Conservation (phyloP, 306 rosid species). For the apple (Malus domestica) region DNA sequence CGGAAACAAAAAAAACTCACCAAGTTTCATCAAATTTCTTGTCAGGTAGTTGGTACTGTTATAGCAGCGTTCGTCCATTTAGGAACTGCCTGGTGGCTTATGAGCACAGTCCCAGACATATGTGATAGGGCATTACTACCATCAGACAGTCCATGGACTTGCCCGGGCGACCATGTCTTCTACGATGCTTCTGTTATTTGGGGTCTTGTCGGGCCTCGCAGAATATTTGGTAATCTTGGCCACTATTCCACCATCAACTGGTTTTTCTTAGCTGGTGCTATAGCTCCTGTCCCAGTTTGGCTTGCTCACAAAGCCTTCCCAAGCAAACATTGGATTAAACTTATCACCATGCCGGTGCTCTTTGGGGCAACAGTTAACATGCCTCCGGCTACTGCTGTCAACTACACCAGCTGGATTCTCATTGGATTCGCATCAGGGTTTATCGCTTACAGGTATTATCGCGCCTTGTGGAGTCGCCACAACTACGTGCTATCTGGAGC, state of each 20-base stretch:
- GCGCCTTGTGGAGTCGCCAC: slow-evolving; percentile 73
- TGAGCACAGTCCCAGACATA: slow-evolving; percentile 52
- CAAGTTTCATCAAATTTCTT: not conserved
- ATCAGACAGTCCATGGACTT: slow-evolving; percentile 76
- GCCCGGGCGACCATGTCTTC: slow-evolving; percentile 86
- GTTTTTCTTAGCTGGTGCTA: slow-evolving; percentile 73
- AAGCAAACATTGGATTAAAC: slow-evolving; percentile 52
- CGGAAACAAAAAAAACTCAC: not conserved
- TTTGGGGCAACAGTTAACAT: slow-evolving; percentile 44
- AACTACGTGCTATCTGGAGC: slow-evolving; percentile 74
- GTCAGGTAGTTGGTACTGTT: slow-evolving; percentile 54
- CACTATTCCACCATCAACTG: slow-evolving; percentile 62
- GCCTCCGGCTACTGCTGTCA: slow-evolving; percentile 83
- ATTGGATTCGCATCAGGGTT: slow-evolving; percentile 68
- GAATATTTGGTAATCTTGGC: slow-evolving; percentile 78
- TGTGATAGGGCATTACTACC: slow-evolving; percentile 62
- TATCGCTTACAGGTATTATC: slow-evolving; percentile 54
- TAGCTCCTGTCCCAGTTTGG: slow-evolving; percentile 69
- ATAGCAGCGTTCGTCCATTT: slow-evolving; percentile 55
- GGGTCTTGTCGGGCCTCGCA: slow-evolving; percentile 71
- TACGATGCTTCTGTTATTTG: slow-evolving; percentile 79
- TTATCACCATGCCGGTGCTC: slow-evolving; percentile 62
- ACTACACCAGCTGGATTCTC: slow-evolving; percentile 65
- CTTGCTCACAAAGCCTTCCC: slow-evolving; percentile 72
- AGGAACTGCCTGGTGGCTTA: slow-evolving; percentile 83